Evolutionary conservation across 805 yeast species (phyloP), one percentile per base, ranked within the genome.

Genomic region (Wickerhamomyces canadensis): DNA sequence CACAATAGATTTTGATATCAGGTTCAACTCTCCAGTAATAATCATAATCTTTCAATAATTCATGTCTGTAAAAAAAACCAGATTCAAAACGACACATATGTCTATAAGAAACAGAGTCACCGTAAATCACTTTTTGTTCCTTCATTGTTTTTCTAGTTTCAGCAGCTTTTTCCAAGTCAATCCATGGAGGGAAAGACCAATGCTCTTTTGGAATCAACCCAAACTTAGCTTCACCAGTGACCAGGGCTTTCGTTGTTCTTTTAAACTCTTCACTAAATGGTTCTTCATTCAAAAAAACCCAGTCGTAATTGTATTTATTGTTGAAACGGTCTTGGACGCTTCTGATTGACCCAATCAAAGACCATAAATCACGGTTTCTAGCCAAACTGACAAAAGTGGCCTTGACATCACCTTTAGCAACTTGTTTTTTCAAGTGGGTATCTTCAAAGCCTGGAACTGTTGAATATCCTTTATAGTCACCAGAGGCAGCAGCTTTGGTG

Each of bases 11-110:
- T 38, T 67, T 62, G 36, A 80, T 73, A 37, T 78, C 80, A 17
- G 89, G 87, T 60, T 83, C 91, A 34, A 84, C 81, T 47, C 91
- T 67, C 91, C 91, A 82, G 58, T 78, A 82, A 56, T 76, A 84
- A 32, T 73, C 76, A 60, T 81, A 83, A 17, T 72, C 70, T 36
- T 61, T 55, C 57, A 85, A 57, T 35, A 80, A 55, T 39, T 72
- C 74, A 56, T 83, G 88, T 42, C 74, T 63, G 59, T 70, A 81
- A 62, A 85, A 82, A 53, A 80, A 83, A 8, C 70, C 70, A 15
- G 70, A 64, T 43, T 65, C 67, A 38, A 46, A 66, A 47, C 71
- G 65, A 42, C 70, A 43, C 95, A 85, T 85, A 58, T 81, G 84
- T 47, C 91, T 68, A 54, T 85, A 85, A 12, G 78, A 65, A 36